A percentile compares a stretch with the other conserved stretches of the same genome.
phyloP scores from a whole-genome alignment of 2,329 filamentous ascomycete species.

The Colletotrichum brevisporum region DNA sequence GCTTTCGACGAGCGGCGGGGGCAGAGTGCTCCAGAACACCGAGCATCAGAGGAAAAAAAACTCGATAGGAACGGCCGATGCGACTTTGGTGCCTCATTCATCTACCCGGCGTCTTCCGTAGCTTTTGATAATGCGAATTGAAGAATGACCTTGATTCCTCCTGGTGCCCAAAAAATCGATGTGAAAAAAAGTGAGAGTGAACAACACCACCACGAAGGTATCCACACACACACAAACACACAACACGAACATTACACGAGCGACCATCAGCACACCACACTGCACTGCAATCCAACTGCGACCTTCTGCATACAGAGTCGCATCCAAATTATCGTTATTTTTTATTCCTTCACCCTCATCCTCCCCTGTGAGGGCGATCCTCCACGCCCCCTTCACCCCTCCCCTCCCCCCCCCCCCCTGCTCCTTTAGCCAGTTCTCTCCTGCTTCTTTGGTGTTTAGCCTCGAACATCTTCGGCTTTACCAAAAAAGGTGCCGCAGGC shows the following conservation, averaged over 20 bases:
- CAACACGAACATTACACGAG: neutral
- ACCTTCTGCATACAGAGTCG: slow-evolving; percentile 13
- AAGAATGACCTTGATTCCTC: too few species aligned
- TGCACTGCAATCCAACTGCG: neutral
- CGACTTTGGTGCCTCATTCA: too few species aligned
- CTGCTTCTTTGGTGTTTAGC: slow-evolving; percentile 11
- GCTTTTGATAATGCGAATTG: too few species aligned
- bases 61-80: too few species aligned
- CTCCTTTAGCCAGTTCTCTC: neutral
- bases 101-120: too few species aligned
- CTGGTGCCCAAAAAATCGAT: too few species aligned
- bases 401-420: too few species aligned
- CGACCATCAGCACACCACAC: neutral
- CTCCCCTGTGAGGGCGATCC: slow-evolving; percentile 16
- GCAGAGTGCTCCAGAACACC: slow-evolving; percentile 14
- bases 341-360: neutral
- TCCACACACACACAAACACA: too few species aligned
- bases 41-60: slow-evolving; percentile 13
- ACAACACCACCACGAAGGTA: too few species aligned
- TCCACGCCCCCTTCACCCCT: neutral
- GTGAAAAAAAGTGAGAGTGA: too few species aligned
- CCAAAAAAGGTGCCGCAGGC: slow-evolving; percentile 8
- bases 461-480: neutral
- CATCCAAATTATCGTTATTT: neutral
- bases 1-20: slow-evolving; percentile 33